phyloP scores from a whole-genome alignment of 2,329 filamentous ascomycete genomes.

The Lasiodiplodia sp. region DNA sequence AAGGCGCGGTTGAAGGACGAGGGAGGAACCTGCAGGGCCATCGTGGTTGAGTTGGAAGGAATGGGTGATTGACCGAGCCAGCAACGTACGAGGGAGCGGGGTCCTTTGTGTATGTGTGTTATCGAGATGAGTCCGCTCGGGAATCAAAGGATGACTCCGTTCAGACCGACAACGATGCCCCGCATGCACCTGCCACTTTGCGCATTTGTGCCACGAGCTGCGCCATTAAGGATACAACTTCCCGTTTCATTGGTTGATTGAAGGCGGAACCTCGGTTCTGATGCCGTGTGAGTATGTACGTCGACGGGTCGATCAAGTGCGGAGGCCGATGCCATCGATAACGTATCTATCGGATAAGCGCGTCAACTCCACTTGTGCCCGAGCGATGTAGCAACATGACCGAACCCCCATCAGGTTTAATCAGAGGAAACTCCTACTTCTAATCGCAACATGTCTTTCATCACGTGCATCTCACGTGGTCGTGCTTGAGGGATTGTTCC shows the following conservation, averaged over 20 bases:
- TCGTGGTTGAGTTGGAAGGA: neutral
- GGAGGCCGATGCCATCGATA: constrained; percentile 9
- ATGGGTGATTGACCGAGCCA: neutral
- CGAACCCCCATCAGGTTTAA: too few species aligned
- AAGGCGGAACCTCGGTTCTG: neutral
- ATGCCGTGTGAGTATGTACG: neutral
- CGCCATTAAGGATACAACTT: neutral
- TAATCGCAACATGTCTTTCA: too few species aligned
- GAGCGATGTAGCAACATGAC: too few species aligned
- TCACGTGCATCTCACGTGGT: too few species aligned
- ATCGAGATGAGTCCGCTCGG: neutral
- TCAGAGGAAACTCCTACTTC: too few species aligned
- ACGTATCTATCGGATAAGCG: constrained; percentile 4
- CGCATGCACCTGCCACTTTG: constrained; percentile 9
- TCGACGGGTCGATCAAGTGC: constrained; percentile 4
- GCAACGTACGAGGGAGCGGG: too few species aligned
- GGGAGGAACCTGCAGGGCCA: constrained; percentile 10
- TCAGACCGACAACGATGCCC: neutral
- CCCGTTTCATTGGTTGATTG: neutral
- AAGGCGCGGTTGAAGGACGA: neutral
- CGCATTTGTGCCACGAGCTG: neutral
- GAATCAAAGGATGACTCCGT: neutral
- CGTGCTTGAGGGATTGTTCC: too few species aligned
- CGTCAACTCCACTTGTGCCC: neutral
- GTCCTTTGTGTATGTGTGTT: neutral